Base-by-base conservation (phyloP, 1,284 basidiomycete species). In the Leccinum pachyderme region DNA sequence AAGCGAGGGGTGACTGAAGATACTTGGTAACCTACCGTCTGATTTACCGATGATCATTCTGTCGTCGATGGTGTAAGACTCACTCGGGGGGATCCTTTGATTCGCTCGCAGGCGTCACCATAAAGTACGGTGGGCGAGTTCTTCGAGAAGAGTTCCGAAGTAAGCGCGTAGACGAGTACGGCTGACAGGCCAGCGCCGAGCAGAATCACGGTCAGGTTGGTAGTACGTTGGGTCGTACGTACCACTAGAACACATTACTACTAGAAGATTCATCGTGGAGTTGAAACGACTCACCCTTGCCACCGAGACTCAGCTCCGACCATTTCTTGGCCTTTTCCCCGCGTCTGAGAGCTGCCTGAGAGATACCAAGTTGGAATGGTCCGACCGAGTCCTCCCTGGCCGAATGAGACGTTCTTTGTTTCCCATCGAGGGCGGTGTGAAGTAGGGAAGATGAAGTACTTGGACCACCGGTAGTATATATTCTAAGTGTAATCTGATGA, bases 51-150 rank as follows among this genome's bases (percentile, higher is more conserved):
- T 24, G 25, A 29, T 41, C 3, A 13, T 32, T 27, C 45, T 47
- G 45, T 29, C 22, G 51, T 51, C 35, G 54, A 64, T 48, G 56
- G 59, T 58, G 29, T 43, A 47, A 41, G 44, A 64, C 76, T 51
- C 57, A 93, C 91, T 71, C 79, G 80, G 45, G 83, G 73, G 27
- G 91, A 94, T 7, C 80, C 76, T 63, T 89, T 84, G 59, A 97
- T 91, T 54, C 85, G 81, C 58, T 94, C 87, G 69, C 93, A 94
- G 12, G 93, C 91, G 60, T 93, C 84, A 41, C 84, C 84, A 68
- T 94, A 95, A 50, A 97, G 76, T 29, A 95, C 92, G 2, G 92
- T 93, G 2, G 94, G 92, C 29, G 93, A 95, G 73, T 97, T 98
- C 67, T 83, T 87, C 13, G 93, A 94, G 72, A 96, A 95, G 6